A percentile compares a stretch with the other conserved stretches of the same genome.
Evolutionary conservation across 176 grass and related monocot genomes (phyloP).

Genomic region (Musa beccarii): DNA sequence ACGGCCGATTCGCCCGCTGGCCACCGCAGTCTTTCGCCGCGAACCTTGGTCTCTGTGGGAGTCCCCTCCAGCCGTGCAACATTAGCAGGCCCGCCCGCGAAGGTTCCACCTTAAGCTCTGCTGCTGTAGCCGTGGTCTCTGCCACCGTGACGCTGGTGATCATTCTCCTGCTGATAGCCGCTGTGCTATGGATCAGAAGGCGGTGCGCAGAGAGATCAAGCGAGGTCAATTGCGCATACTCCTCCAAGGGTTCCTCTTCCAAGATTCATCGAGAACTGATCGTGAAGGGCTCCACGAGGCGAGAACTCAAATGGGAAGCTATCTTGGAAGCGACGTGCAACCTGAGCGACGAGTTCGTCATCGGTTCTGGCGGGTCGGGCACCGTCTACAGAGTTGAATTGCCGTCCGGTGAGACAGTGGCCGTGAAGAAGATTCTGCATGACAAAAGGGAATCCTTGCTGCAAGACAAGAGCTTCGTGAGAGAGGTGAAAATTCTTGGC

Average conservation of each 20-base stretch:
- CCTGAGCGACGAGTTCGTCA: conserved; percentile 67
- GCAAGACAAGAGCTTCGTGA: conserved; percentile 57
- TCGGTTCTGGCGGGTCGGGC: conserved; percentile 78
- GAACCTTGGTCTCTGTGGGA: conserved; percentile 58
- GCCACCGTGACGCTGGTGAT: conserved; percentile 48
- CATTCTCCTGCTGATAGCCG: conserved; percentile 39
- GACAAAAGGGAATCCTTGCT: conserved; percentile 44
- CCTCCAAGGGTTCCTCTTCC: conserved; percentile 40
- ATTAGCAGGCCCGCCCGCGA: background rate
- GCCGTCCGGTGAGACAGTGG: conserved; percentile 66
- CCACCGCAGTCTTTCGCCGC: conserved; percentile 40
- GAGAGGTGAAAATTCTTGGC: conserved; percentile 82
- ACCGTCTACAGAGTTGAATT: conserved; percentile 76
- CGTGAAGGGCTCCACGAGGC: conserved; percentile 49
- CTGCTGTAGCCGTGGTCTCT: conserved; percentile 56
- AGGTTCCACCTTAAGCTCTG: conserved; percentile 26
- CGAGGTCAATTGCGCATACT: conserved; percentile 60
- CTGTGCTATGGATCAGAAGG: conserved; percentile 20
- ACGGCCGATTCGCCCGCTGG: conserved; percentile 53
- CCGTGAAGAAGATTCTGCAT: conserved; percentile 63
- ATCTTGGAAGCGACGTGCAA: conserved; percentile 89
- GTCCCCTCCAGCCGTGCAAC: conserved; percentile 42
- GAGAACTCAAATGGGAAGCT: conserved; percentile 83
- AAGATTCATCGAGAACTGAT: conserved; percentile 43
- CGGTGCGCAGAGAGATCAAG: conserved; percentile 6